Evolutionary conservation across 306 rosid genomes (phyloP), one percentile per base, ranked within the genome.

Genomic region (Sindora glabra): DNA sequence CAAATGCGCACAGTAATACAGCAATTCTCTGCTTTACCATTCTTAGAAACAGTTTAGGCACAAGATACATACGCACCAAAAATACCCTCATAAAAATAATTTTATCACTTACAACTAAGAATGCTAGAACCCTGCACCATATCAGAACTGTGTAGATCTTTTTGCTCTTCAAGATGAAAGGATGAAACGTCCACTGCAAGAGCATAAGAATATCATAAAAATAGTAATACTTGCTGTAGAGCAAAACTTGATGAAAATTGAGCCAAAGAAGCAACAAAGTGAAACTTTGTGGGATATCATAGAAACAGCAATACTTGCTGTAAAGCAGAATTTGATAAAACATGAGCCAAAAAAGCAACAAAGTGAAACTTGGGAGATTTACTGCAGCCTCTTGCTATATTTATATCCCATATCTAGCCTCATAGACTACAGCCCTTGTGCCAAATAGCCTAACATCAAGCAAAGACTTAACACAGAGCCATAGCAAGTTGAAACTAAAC

Each of bases 171-270:
- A 73, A 56, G 60, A 81, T 56, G 68, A 77, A 81, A 36, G 86
- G 86, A 32, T 77, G 77, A 39, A 81, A 72, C 16, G 83, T 77
- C 86, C 83, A 81, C 83, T 81, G 83, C 80, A 77, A 69, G 40
- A 64, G 26, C 37, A 41, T 62, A 21, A 49, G 22, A 42, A 42
- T 34, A 10, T n/a, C n/a, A 44, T 9, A 39, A 23, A 36, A 0
- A n/a, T n/a, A n/a, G n/a, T n/a, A n/a, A n/a, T n/a, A n/a, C n/a
- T n/a, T n/a, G n/a, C n/a, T n/a, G n/a, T n/a, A n/a, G n/a, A n/a
- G n/a, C n/a, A n/a, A n/a, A n/a, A n/a, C n/a, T n/a, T n/a, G n/a
- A n/a, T 36, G 41, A 36, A 3, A 36, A 8, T 9, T n/a, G n/a
- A n/a, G n/a, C 2, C 41, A 36, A 8, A 36, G 13, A 10, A 6